Percentiles rank a stretch among this genome's conserved stretches.
Evolutionary conservation across 2,329 filamentous ascomycete species (phyloP).

Genomic region (Diplodia mutila): DNA sequence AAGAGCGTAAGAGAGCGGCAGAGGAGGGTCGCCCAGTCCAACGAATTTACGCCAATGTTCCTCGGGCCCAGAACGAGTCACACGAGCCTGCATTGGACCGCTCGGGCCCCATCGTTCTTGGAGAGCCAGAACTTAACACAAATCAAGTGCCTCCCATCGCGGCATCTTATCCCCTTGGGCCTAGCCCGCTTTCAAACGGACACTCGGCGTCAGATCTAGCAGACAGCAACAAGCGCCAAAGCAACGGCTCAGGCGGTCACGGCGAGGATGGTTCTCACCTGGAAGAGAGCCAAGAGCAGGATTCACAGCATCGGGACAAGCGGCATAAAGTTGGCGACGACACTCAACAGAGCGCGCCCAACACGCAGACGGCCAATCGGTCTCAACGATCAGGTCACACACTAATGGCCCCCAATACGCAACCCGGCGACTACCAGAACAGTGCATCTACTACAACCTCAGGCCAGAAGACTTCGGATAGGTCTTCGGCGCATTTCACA

Average conservation of each 20-base stretch:
- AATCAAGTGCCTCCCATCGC: slow-evolving; percentile 50
- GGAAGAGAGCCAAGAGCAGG: slow-evolving; percentile 47
- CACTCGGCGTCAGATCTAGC: slow-evolving; percentile 46
- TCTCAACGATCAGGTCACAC: slow-evolving; percentile 63
- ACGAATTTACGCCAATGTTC: slow-evolving; percentile 45
- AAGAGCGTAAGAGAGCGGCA: slow-evolving; percentile 42
- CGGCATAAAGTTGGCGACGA: slow-evolving; percentile 23
- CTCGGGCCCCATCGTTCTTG: slow-evolving; percentile 57
- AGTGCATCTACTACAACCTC: slow-evolving; percentile 87
- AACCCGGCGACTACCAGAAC: slow-evolving; percentile 70
- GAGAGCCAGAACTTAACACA: slow-evolving; percentile 64
- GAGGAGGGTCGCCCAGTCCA: slow-evolving; percentile 47
- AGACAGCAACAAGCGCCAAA: slow-evolving; percentile 9
- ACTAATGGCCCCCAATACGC: slow-evolving; percentile 61
- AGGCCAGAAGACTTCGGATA: slow-evolving; percentile 78
- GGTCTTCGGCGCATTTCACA: slow-evolving; percentile 64
- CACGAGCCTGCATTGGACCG: slow-evolving; percentile 47
- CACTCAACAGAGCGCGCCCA: slow-evolving; percentile 32
- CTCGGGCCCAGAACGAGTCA: slow-evolving; percentile 44
- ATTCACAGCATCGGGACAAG: slow-evolving; percentile 29
- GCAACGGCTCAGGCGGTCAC: slow-evolving; percentile 7
- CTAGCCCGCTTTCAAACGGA: slow-evolving; percentile 64
- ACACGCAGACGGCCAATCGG: slow-evolving; percentile 49
- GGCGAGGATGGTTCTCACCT: slow-evolving; percentile 50
- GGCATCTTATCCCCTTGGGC: slow-evolving; percentile 59